Percentiles rank a stretch among this genome's conserved stretches.
These are phyloP conservation scores for Dactylellina leptospora DNA, from an alignment of 2,329 filamentous ascomycete genomes.

Conservation along the genomic window DNA sequence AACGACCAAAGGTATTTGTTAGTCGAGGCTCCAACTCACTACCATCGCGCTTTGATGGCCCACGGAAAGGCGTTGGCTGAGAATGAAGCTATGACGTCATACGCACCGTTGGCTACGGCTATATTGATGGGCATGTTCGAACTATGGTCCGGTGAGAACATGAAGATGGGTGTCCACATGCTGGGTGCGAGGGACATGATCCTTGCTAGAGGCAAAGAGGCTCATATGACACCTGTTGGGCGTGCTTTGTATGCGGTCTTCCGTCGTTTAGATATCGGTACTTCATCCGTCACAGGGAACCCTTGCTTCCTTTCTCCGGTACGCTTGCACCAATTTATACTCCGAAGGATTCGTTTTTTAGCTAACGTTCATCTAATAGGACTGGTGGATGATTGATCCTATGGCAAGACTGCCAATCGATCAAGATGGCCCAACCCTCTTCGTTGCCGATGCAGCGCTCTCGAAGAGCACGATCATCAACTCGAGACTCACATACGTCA, in stretches of 20 bases:
- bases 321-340: constrained; percentile 3
- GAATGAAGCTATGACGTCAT: constrained; percentile 49
- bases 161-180: constrained; percentile 57
- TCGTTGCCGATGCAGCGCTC: constrained; percentile 54
- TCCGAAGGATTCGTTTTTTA: neutral
- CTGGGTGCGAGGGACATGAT: constrained; percentile 57
- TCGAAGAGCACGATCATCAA: constrained; percentile 56
- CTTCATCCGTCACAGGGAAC: constrained; percentile 56
- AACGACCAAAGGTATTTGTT: constrained; percentile 54
- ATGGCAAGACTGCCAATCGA: constrained; percentile 55
- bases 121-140: constrained; percentile 56
- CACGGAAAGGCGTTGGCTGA: constrained; percentile 54
- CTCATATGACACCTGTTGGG: constrained; percentile 56
- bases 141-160: constrained; percentile 57
- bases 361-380: constrained; percentile 40
- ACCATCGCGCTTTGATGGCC: constrained; percentile 54
- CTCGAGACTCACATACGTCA: constrained; percentile 56
- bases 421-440: constrained; percentile 54
- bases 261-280: constrained; percentile 55
- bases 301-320: constrained; percentile 56
- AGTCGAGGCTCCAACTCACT: constrained; percentile 56
- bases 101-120: constrained; percentile 55
- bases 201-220: constrained; percentile 55
- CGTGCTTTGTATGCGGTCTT: constrained; percentile 56
- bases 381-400: constrained; percentile 57